These are phyloP conservation scores for Globisporangium carolinianum DNA, from an alignment of 352 stramenopile species.

Conservation along the genomic window DNA sequence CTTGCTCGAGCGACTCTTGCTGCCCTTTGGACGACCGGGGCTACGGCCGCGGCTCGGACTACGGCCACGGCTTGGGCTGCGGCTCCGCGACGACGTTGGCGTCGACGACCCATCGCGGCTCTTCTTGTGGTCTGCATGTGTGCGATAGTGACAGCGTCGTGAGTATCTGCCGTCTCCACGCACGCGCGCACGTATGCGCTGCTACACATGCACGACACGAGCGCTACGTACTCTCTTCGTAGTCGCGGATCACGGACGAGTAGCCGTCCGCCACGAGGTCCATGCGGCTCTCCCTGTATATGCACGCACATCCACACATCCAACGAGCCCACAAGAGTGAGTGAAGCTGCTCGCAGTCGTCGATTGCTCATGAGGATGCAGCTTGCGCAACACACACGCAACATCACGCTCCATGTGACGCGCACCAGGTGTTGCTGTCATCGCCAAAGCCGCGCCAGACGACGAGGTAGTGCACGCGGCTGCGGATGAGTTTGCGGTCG, in stretches of 20 bases:
- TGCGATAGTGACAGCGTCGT: too few relatives aligned
- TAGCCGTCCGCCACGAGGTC: slow-evolving; percentile 77
- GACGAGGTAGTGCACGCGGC: slow-evolving; percentile 80
- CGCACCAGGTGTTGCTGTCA: slow-evolving; percentile 82
- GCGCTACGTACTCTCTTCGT: slow-evolving; percentile 44
- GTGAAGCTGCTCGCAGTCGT: too few relatives aligned
- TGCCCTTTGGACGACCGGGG: slow-evolving; percentile 14
- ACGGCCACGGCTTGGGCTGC: slow-evolving; percentile 36
- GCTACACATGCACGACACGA: neutral
- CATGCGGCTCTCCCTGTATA: slow-evolving; percentile 69
- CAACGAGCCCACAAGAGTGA: neutral
- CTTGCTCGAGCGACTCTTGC: slow-evolving; percentile 22
- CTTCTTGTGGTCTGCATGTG: slow-evolving; percentile 44
- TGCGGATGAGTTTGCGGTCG: slow-evolving; percentile 72
- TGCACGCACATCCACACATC: neutral
- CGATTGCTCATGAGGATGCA: too few relatives aligned
- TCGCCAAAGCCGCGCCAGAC: slow-evolving; percentile 70
- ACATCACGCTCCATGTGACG: neutral
- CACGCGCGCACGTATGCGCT: neutral
- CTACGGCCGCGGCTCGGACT: slow-evolving; percentile 45
- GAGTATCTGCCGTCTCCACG: too few relatives aligned
- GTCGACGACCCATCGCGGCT: slow-evolving; percentile 21
- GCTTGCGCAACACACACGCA: neutral
- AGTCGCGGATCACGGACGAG: slow-evolving; percentile 58
- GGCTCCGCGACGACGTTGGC: slow-evolving; percentile 17